Percentiles rank a stretch among this genome's conserved stretches.
These are phyloP conservation scores for Macaranga tanarius DNA, from an alignment of 441 rosid genomes.

Conservation along the genomic window DNA sequence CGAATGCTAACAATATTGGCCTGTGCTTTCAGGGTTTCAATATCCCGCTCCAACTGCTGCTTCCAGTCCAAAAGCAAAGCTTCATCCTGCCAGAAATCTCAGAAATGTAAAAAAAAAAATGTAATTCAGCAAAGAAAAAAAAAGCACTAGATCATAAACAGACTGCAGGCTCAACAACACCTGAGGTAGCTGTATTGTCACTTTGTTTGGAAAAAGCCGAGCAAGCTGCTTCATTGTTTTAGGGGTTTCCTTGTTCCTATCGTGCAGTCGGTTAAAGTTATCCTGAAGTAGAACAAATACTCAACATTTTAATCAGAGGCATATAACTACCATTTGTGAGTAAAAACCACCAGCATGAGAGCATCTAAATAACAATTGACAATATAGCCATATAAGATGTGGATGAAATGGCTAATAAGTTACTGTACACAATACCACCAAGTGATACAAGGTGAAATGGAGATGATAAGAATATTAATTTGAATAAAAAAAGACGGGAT, in stretches of 20 bases:
- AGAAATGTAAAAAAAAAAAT: slow-evolving; percentile 28
- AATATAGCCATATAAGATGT: background rate
- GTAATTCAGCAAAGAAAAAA: background rate
- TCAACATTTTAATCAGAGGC: background rate
- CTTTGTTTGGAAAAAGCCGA: slow-evolving; percentile 94
- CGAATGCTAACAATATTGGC: slow-evolving; percentile 68
- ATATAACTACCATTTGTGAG: background rate
- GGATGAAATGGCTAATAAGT: background rate
- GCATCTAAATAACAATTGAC: background rate
- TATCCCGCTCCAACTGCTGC: slow-evolving; percentile 89
- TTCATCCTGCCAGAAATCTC: slow-evolving; percentile 67
- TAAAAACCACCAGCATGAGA: background rate
- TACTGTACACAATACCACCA: background rate
- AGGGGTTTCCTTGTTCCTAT: slow-evolving; percentile 86
- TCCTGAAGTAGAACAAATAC: slow-evolving; percentile 52
- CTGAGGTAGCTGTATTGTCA: slow-evolving; percentile 96
- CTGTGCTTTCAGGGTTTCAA: slow-evolving; percentile 83
- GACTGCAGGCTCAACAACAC: slow-evolving; percentile 33
- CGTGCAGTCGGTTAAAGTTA: slow-evolving; percentile 83
- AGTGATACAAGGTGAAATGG: too few species aligned
- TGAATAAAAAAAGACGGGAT: too few species aligned
- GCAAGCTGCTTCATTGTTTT: slow-evolving; percentile 89
- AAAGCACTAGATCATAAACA: background rate
- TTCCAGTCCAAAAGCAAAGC: slow-evolving; percentile 90
- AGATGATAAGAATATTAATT: too few species aligned